Evolutionary conservation across 73 alveolate species (phyloP).

Genomic region (Stentor coeruleus): DNA sequence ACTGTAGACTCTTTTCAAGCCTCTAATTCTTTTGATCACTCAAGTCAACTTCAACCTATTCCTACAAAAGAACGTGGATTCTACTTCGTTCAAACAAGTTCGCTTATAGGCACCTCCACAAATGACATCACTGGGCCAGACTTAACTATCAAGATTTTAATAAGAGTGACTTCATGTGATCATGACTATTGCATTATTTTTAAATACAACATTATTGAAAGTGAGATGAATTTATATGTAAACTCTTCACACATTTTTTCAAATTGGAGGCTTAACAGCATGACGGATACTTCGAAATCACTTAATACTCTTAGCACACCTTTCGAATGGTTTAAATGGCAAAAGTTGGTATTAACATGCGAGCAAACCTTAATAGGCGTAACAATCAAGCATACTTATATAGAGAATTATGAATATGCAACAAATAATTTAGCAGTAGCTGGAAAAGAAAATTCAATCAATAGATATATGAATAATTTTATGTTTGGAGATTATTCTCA

Average conservation of each 20-base stretch:
- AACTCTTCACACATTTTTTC: background rate
- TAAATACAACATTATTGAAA: background rate
- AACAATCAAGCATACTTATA: background rate
- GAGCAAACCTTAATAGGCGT: background rate
- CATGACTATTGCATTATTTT: background rate
- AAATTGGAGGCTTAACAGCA: background rate
- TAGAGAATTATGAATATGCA: background rate
- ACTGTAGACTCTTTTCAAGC: background rate
- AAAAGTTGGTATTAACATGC: background rate
- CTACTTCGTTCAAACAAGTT: background rate
- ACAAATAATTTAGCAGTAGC: background rate
- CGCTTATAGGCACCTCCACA: background rate
- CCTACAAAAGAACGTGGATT: conserved; percentile 1
- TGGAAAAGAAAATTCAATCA: too few relatives aligned
- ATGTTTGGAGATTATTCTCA: background rate
- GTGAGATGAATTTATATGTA: background rate
- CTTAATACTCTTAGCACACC: background rate
- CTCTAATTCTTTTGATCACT: background rate
- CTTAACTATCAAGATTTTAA: background rate
- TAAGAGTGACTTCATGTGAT: background rate
- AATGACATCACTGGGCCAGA: background rate
- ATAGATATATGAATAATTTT: too few relatives aligned
- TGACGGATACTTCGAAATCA: background rate
- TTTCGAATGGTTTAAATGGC: background rate
- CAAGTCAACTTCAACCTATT: background rate